Percentiles rank a stretch among this genome's conserved stretches.
Conservation (phyloP, 2,329 filamentous ascomycete species). For the Hypomyces rosellus region DNA sequence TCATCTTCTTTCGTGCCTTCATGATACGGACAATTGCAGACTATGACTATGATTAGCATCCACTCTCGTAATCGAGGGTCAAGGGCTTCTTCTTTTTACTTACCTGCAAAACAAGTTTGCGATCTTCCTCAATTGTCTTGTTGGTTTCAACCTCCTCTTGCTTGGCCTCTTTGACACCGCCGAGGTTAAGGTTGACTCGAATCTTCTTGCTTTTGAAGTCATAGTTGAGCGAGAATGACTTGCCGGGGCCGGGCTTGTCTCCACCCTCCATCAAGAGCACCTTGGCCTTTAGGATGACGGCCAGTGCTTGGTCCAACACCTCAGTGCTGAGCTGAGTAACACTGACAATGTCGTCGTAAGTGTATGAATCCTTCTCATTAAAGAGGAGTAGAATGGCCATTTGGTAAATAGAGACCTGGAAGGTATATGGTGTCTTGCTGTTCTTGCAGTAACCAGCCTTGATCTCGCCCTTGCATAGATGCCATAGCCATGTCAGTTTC, state of each 20-base stretch:
- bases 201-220: slow-evolving; percentile 99
- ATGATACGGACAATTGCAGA: slow-evolving; percentile 98
- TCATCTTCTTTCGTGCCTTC: slow-evolving; percentile 99
- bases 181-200: slow-evolving; percentile 91
- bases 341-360: slow-evolving; percentile 80
- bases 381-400: slow-evolving; percentile 95
- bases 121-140: slow-evolving; percentile 98
- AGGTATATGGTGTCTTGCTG: slow-evolving; percentile 87
- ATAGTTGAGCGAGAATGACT: slow-evolving; percentile 78
- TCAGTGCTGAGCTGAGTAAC: slow-evolving; percentile 76
- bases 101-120: slow-evolving; percentile 95
- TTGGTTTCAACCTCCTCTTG: slow-evolving; percentile 95
- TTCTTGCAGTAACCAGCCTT: slow-evolving; percentile 88
- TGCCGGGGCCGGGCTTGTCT: slow-evolving; percentile 70
- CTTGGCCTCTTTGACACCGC: slow-evolving; percentile 92
- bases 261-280: slow-evolving; percentile 65
- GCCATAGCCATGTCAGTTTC: slow-evolving; percentile 97
- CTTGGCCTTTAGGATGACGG: slow-evolving; percentile 88
- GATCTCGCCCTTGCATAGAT: slow-evolving; percentile 94
- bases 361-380: slow-evolving; percentile 81
- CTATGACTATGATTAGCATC: slow-evolving; percentile 43
- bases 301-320: slow-evolving; percentile 77
- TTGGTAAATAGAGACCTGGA: slow-evolving; percentile 96
- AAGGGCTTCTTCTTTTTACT: slow-evolving; percentile 24
- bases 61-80: neutral